Conservation (phyloP, 768 basidiomycete genomes). For the Agaricus bisporus region DNA sequence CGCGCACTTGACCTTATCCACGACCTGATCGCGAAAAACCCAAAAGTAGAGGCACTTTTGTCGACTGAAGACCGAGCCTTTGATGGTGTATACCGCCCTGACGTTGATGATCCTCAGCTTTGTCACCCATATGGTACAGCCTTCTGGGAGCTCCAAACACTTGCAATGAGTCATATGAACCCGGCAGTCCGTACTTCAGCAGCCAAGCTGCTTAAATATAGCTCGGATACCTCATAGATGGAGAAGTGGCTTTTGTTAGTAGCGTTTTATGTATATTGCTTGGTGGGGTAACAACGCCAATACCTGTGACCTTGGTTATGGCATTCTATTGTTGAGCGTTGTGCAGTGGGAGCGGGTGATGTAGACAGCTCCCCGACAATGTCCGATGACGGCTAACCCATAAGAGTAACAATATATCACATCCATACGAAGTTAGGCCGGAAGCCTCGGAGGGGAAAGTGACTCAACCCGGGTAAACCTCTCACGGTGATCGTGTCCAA, state of each 20-base stretch:
- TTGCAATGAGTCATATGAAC: slow-evolving; percentile 59
- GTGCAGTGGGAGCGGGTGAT: too few relatives aligned
- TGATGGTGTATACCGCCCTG: slow-evolving; percentile 81
- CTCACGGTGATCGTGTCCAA: neutral
- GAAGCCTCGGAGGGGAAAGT: too few relatives aligned
- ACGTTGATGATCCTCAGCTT: slow-evolving; percentile 86
- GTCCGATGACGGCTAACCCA: too few relatives aligned
- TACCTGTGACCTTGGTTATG: neutral
- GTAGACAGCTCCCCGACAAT: too few relatives aligned
- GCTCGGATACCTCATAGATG: slow-evolving; percentile 24
- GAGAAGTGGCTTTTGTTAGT: slow-evolving; percentile 11
- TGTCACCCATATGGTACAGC: slow-evolving; percentile 77
- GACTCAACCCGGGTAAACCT: neutral
- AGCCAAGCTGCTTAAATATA: slow-evolving; percentile 42
- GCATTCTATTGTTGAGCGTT: too few relatives aligned
- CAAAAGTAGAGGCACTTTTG: slow-evolving; percentile 77
- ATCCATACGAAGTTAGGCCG: too few relatives aligned
- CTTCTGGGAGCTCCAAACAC: slow-evolving; percentile 78
- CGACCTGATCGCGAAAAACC: slow-evolving; percentile 67
- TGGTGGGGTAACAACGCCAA: neutral
- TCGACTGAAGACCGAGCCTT: slow-evolving; percentile 80
- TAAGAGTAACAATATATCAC: too few relatives aligned
- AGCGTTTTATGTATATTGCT: neutral
- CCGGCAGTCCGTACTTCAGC: slow-evolving; percentile 64
- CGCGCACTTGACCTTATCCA: slow-evolving; percentile 71